Percentiles rank a stretch among this genome's conserved stretches.
These are phyloP conservation scores for Yarrowia osloensis DNA, from an alignment of 805 yeast species.

Conservation along the genomic window DNA sequence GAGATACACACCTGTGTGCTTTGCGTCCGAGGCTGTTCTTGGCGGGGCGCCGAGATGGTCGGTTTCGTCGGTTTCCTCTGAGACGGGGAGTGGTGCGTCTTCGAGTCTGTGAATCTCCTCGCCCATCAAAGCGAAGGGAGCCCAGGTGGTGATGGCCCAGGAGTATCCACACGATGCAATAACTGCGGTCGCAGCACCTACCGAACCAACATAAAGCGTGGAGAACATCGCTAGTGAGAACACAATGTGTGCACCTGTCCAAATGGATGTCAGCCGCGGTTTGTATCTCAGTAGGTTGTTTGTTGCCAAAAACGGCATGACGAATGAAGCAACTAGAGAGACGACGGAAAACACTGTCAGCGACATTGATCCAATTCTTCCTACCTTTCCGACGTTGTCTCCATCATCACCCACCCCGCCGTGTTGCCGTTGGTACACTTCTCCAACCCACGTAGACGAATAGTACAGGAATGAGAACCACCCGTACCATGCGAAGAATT, in stretches of 20 bases:
- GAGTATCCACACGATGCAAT: slow-evolving; percentile 60
- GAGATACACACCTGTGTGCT: slow-evolving; percentile 44
- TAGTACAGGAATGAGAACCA: slow-evolving; percentile 68
- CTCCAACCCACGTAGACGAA: slow-evolving; percentile 68
- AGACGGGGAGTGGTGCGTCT: background rate
- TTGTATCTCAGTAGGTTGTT: background rate
- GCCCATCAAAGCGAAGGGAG: slow-evolving; percentile 64
- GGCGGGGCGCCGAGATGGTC: background rate
- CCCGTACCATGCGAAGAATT: slow-evolving; percentile 69
- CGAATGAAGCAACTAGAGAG: slow-evolving; percentile 45
- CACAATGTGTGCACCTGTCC: slow-evolving; percentile 48
- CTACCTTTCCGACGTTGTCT: slow-evolving; percentile 43
- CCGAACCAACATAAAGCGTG: slow-evolving; percentile 50
- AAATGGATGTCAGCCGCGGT: background rate
- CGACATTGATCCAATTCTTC: slow-evolving; percentile 43
- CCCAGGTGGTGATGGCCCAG: slow-evolving; percentile 71
- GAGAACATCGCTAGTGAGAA: slow-evolving; percentile 54
- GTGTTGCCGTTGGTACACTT: slow-evolving; percentile 50
- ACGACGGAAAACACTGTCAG: slow-evolving; percentile 50
- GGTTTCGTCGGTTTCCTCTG: background rate
- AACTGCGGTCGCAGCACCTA: slow-evolving; percentile 50
- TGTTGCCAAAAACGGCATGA: slow-evolving; percentile 34
- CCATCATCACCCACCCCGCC: slow-evolving; percentile 27
- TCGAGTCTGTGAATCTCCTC: slow-evolving; percentile 43
- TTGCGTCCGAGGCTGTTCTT: background rate